Conservation (phyloP, 169 alveolate species). For the Cryptosporidium xiaoi region DNA sequence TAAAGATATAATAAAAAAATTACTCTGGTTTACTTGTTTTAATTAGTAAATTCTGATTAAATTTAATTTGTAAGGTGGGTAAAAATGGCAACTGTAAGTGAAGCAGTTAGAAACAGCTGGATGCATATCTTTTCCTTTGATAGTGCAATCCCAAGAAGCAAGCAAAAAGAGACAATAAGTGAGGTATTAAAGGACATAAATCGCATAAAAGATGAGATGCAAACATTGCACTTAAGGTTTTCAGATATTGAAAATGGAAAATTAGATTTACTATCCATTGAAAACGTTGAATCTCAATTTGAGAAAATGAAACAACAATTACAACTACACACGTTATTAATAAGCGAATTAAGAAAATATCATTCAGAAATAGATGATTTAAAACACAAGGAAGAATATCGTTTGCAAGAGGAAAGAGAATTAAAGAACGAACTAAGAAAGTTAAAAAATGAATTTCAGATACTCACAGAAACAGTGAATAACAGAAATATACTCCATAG, state of each 20-base stretch:
- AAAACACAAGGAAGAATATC: conserved; percentile 39
- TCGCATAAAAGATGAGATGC: conserved; percentile 74
- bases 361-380: conserved; percentile 70
- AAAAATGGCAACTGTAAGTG: conserved; percentile 62
- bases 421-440: conserved; percentile 48
- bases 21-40: neutral
- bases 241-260: conserved; percentile 69
- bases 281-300: conserved; percentile 55
- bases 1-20: too few relatives aligned
- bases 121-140: conserved; percentile 73
- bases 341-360: conserved; percentile 62
- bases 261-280: conserved; percentile 29
- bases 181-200: conserved; percentile 59
- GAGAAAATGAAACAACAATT: conserved; percentile 65
- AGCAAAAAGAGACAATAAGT: conserved; percentile 51
- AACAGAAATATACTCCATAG: conserved; percentile 41
- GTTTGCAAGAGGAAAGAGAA: conserved; percentile 49
- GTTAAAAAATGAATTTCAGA: conserved; percentile 45
- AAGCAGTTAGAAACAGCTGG: conserved; percentile 73
- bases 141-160: conserved; percentile 70
- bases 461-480: conserved; percentile 50
- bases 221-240: conserved; percentile 55
- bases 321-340: conserved; percentile 54
- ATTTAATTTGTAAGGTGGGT: neutral
- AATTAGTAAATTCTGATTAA: neutral